Evolutionary conservation across 1,139 yeast genomes (phyloP).

Genomic region (Scheffersomyces stambukii): DNA sequence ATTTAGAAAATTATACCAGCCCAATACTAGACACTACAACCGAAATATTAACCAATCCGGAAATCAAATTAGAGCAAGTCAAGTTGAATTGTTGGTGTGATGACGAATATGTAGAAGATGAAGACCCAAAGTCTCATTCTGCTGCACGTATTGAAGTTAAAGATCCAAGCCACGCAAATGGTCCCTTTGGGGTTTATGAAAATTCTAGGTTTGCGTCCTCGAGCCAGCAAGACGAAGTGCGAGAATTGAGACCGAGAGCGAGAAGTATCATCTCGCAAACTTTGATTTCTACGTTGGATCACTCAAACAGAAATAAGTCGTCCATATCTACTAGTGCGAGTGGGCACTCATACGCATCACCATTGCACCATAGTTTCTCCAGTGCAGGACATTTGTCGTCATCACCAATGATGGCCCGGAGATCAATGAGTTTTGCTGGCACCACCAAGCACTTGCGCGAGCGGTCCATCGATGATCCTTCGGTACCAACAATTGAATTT

Average conservation of each 20-base stretch:
- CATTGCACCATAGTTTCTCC: neutral
- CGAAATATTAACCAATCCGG: conserved; percentile 26
- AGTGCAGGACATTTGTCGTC: neutral
- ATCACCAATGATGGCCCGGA: conserved; percentile 4
- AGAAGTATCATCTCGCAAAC: conserved; percentile 23
- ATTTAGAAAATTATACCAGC: conserved; percentile 25
- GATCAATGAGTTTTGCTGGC: conserved; percentile 12
- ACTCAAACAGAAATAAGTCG: conserved; percentile 4
- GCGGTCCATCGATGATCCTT: conserved; percentile 2
- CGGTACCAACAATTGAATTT: conserved; percentile 19
- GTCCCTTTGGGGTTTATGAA: neutral
- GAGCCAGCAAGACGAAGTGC: no score
- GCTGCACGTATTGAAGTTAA: neutral
- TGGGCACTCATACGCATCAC: neutral
- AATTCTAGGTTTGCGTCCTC: neutral
- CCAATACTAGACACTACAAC: conserved; percentile 32
- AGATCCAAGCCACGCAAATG: neutral
- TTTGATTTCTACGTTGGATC: conserved; percentile 17
- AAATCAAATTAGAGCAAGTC: conserved; percentile 21
- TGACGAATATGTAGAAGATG: conserved; percentile 5
- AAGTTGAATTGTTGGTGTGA: conserved; percentile 24
- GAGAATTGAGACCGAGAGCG: conserved; percentile 16
- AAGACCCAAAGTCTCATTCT: neutral
- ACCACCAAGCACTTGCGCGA: conserved; percentile 7
- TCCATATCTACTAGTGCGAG: neutral